Conservation (phyloP, 371 early-diverging fungal genomes). For the Mucor saturninus region DNA sequence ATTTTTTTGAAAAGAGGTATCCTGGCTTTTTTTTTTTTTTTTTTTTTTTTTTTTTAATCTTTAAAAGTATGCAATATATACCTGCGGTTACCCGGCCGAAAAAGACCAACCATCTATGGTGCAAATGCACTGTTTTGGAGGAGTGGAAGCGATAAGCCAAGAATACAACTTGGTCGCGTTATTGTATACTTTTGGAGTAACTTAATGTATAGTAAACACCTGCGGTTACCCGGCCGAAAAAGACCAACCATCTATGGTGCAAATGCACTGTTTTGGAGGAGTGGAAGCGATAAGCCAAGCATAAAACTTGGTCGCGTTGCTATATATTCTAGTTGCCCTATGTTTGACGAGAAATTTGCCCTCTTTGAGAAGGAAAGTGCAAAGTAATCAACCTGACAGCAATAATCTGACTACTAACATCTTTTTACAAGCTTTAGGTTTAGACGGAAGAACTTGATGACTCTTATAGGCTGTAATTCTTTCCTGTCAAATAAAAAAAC, state of each 20-base stretch:
- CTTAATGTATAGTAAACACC: slow-evolving; percentile 3
- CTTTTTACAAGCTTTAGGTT: slow-evolving; percentile 15
- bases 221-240: slow-evolving; percentile 12
- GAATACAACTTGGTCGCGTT: slow-evolving; percentile 11
- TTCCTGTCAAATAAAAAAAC: slow-evolving; percentile 12
- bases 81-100: slow-evolving; percentile 8
- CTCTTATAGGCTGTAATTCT: slow-evolving; percentile 10
- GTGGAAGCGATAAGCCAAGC: slow-evolving; percentile 14
- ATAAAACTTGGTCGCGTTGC: slow-evolving; percentile 10
- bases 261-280: slow-evolving; percentile 15
- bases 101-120: slow-evolving; percentile 12
- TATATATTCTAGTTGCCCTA: slow-evolving; percentile 16
- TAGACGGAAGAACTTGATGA: slow-evolving; percentile 13
- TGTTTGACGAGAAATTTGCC: slow-evolving; percentile 6
- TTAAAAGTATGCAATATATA: slow-evolving; percentile 3
- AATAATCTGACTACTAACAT: slow-evolving; percentile 12
- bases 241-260: slow-evolving; percentile 11
- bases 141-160: slow-evolving; percentile 15
- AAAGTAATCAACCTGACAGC: slow-evolving; percentile 11
- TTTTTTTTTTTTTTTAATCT: not conserved
- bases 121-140: slow-evolving; percentile 14
- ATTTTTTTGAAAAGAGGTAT: slow-evolving; percentile 3
- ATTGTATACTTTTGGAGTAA: slow-evolving; percentile 6
- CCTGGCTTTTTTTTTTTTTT: slow-evolving; percentile 1
- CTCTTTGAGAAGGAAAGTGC: slow-evolving; percentile 3